Evolutionary conservation across 176 grass and related monocot species (phyloP), one percentile per base, ranked within the genome.

Genomic region (Aegilops speltoides): DNA sequence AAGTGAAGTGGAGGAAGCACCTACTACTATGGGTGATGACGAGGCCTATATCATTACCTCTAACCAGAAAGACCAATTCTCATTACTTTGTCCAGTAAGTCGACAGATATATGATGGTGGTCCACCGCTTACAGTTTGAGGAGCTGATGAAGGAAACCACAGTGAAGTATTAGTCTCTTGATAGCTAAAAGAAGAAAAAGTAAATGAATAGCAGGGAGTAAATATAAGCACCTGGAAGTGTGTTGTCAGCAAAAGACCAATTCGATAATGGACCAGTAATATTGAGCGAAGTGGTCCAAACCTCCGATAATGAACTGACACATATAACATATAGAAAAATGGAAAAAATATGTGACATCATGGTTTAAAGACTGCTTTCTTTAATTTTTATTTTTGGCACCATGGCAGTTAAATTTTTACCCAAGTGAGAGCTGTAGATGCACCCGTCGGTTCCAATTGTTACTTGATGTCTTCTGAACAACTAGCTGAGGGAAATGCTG

Each of bases 1-100:
- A 32, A 77, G 62, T 68, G 14, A 66, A 68, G 76, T 36, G 22
- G 45, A 83, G 33, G 52, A 56, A 68, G 26, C 48, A 85, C 32
- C 59, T 76, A 32, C 7, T 68, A 77, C 77, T 54, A 54, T 19
- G 40, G 40, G 75, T 37, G 24, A 45, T 65, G 6, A 54, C 40
- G 64, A 40, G 13, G 65, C 66, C 10, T 52, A 93, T 74, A 16
- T 59, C 62, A 86, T 84, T 95, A 98, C 96, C 96, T 98, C 96
- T 73, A 98, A 90, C 93, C 93, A 98, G 82, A 98, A 98, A 43
- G 86, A 94, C 96, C 96, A 98, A 92, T 91, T 93, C 20, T 89
- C 84, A 34, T 88, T 31, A 23, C 92, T 94, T 80, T 85, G 66
- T 77, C 96, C 96, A 88, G 90, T 98, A 33, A 98, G 88, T 90